Conservation (phyloP, 139 green algal genomes). For the Auxenochlorella protothecoides region DNA sequence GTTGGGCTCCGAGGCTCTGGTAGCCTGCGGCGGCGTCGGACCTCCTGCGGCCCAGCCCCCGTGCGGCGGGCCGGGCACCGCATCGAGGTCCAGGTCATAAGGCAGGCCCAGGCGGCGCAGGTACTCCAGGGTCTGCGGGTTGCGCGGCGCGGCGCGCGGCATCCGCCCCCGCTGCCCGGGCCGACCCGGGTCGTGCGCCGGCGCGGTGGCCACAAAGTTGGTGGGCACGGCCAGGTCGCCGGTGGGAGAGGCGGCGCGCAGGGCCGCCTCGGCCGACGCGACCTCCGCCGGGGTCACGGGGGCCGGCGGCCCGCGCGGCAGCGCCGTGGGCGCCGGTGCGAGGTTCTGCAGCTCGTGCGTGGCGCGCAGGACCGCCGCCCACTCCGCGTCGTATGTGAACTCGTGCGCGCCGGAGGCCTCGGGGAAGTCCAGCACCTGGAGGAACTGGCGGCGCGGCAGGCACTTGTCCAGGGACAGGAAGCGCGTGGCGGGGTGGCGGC, state of each 20-base stretch:
- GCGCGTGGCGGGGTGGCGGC: slow-evolving; percentile 28
- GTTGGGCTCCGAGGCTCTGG: slow-evolving; percentile 13
- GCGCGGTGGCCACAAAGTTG: slow-evolving; percentile 62
- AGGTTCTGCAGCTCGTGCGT: slow-evolving; percentile 58
- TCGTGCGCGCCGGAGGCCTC: slow-evolving; percentile 35
- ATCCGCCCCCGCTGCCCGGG: slow-evolving; percentile 19
- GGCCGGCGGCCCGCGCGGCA: slow-evolving; percentile 15
- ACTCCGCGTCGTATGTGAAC: slow-evolving; percentile 89
- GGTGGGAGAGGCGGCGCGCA: slow-evolving; percentile 5
- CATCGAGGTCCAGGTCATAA: slow-evolving; percentile 39
- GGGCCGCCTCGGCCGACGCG: neutral
- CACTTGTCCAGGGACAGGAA: slow-evolving; percentile 98
- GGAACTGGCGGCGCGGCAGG: slow-evolving; percentile 79
- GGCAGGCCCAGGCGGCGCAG: slow-evolving; percentile 59
- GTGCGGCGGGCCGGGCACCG: neutral
- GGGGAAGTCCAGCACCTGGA: slow-evolving; percentile 75
- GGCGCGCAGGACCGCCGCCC: slow-evolving; percentile 74
- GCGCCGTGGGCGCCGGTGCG: slow-evolving; percentile 10
- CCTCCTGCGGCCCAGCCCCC: neutral
- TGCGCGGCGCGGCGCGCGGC: slow-evolving; percentile 17
- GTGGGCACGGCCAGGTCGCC: slow-evolving; percentile 40
- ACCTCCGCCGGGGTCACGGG: slow-evolving; percentile 1
- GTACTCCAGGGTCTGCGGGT: slow-evolving; percentile 52
- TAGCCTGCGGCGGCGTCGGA: neutral
- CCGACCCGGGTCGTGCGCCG: slow-evolving; percentile 28